Percentiles rank a stretch among this genome's conserved stretches.
Evolutionary conservation across 1,139 yeast species (phyloP).

Genomic region (Diutina rugosa): DNA sequence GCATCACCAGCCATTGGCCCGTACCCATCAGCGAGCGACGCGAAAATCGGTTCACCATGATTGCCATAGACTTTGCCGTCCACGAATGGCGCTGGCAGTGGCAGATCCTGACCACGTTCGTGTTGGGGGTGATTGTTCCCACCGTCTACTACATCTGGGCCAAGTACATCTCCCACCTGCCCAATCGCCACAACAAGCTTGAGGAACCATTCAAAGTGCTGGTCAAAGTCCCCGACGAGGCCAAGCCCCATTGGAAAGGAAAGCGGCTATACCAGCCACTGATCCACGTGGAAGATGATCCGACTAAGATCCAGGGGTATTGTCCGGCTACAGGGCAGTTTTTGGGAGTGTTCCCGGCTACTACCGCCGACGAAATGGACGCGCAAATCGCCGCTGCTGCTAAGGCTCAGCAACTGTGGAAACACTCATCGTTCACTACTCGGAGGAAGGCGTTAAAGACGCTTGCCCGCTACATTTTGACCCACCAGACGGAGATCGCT

Average conservation of each 20-base stretch:
- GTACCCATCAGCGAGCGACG: not conserved
- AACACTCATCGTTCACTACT: slow-evolving; percentile 40
- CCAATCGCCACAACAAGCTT: slow-evolving; percentile 29
- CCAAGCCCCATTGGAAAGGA: slow-evolving; percentile 89
- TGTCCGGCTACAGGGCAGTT: slow-evolving; percentile 96
- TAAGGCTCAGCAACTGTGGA: slow-evolving; percentile 52
- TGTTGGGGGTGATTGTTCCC: slow-evolving; percentile 28
- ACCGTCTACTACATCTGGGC: slow-evolving; percentile 23
- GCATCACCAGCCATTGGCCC: too few relatives aligned
- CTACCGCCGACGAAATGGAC: slow-evolving; percentile 59
- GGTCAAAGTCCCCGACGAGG: slow-evolving; percentile 55
- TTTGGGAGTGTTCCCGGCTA: slow-evolving; percentile 58
- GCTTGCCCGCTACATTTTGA: slow-evolving; percentile 55
- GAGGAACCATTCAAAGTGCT: slow-evolving; percentile 39
- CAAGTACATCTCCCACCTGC: slow-evolving; percentile 23
- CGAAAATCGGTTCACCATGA: slow-evolving; percentile 14
- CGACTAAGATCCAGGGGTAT: slow-evolving; percentile 61
- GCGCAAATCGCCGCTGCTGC: slow-evolving; percentile 39
- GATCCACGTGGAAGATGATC: slow-evolving; percentile 43
- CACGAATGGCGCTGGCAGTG: slow-evolving; percentile 35
- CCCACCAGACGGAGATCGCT: slow-evolving; percentile 78
- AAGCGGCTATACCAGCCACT: slow-evolving; percentile 51
- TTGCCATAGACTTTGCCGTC: slow-evolving; percentile 30
- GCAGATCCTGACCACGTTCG: slow-evolving; percentile 34
- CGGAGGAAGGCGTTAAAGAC: slow-evolving; percentile 64